Evolutionary conservation across 495 filamentous ascomycete genomes (phyloP), one percentile per base, ranked within the genome.

Genomic region (Aspergillus baeticus): DNA sequence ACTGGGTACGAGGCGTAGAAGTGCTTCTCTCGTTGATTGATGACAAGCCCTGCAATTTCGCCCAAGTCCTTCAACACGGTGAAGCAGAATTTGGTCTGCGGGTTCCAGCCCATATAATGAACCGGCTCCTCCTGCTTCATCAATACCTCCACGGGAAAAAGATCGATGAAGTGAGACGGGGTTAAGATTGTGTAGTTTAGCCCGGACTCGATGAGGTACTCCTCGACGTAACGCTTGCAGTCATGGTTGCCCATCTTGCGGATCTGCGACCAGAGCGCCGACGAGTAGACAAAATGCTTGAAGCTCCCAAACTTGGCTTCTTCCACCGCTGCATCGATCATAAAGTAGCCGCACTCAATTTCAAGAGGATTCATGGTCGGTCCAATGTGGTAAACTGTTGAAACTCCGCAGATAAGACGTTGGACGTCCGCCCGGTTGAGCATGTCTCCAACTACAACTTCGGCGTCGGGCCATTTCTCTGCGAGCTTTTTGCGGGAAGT

Each of bases 201-300:
- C 6, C 54, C 54, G 36, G 55, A 60, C 29, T 67, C 57, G 18
- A 67, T 55, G 10, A 75, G 57, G 2, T 57, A 44, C 51, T 73
- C 71, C 49, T 74, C 71, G 31, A 73, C 51, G 39, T 64, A 59
- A 35, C 69, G 54, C 53, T 74, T 74, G 50, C 41, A 54, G 53
- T 70, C 70, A 36, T 73, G 71, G 22, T 73, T 61, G 44, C 71
- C 48, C 34, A 70, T 64, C 15, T 66, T 70, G n/a, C 63, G 56
- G n/a, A 67, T 55, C 55, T 66, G 67, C 4, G 70, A 63, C 13
- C 62, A 22, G 2, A 73, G 59, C 26, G 70, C 68, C 38, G 52
- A 57, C 5, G 57, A 59, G 57, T 54, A 64, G 21, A 72, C 61
- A 39, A 71, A 69, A 38, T 73, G 69, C 29, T 62, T 60, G 49